Conservation (phyloP, 2,329 filamentous ascomycete genomes). For the Fusarium sp. region DNA sequence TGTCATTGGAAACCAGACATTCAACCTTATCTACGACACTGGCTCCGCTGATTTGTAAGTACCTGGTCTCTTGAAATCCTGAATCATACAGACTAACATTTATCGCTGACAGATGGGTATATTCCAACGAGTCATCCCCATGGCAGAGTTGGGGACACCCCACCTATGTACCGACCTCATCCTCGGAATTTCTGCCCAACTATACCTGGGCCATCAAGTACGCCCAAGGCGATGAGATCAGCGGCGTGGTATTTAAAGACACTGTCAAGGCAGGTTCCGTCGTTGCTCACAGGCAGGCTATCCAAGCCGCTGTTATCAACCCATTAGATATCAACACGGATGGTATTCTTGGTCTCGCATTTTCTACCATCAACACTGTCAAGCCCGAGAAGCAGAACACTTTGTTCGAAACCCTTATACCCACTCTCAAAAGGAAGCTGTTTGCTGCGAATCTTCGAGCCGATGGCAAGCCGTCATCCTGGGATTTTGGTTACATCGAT, state of each 20-base stretch:
- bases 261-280: not conserved
- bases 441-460: not conserved
- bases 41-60: not conserved
- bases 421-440: not conserved
- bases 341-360: not conserved
- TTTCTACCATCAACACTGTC: not conserved
- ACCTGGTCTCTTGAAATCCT: fast-evolving
- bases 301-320: not conserved
- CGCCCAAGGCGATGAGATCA: not conserved
- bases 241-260: not conserved
- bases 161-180: not conserved
- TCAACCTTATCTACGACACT: not conserved
- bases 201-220: not conserved
- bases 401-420: not conserved
- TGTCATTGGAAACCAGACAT: not conserved
- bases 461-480: not conserved
- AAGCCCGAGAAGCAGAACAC: not conserved
- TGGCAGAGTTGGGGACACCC: not conserved
- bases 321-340: fast-evolving
- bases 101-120: not conserved
- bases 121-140: not conserved
- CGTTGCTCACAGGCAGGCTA: not conserved
- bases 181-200: not conserved
- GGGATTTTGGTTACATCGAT: conserved; percentile 4
- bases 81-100: not conserved